These are phyloP conservation scores for Pseudogymnoascus sp. DNA, from an alignment of 2,329 filamentous ascomycete genomes.

Conservation along the genomic window DNA sequence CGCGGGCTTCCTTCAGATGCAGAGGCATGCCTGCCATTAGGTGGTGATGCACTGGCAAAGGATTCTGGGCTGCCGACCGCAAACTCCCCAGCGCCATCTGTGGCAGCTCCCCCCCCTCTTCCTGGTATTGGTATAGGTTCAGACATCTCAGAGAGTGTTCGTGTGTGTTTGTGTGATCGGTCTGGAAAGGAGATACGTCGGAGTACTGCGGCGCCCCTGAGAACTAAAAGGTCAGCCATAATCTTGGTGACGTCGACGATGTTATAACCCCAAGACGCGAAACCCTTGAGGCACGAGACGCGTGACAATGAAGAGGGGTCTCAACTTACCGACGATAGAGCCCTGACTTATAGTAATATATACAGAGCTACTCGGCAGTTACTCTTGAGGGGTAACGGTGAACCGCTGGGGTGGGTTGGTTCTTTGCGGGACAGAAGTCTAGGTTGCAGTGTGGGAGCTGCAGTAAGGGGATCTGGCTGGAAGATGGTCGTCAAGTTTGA, in stretches of 20 bases:
- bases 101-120: slow-evolving; percentile 12
- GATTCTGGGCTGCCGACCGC: slow-evolving; percentile 18
- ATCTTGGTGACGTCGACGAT: slow-evolving; percentile 7
- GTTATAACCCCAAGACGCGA: not conserved
- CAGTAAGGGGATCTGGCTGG: slow-evolving; percentile 5
- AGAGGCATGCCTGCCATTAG: slow-evolving; percentile 41
- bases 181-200: slow-evolving; percentile 36
- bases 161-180: slow-evolving; percentile 31
- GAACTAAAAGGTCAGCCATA: slow-evolving; percentile 38
- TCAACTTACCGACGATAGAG: not conserved
- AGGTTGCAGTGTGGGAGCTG: not conserved
- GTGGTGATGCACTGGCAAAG: slow-evolving; percentile 41
- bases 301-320: not conserved
- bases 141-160: slow-evolving; percentile 39
- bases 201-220: slow-evolving; percentile 36
- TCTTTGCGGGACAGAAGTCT: not conserved
- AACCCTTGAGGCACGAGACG: not conserved
- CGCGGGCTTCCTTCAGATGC: slow-evolving; percentile 42
- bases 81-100: not conserved
- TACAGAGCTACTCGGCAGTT: not conserved
- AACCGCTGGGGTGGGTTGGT: not conserved
- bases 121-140: slow-evolving; percentile 34
- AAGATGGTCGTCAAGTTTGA: not conserved
- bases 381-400: not conserved
- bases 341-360: slow-evolving; percentile 4